Base-by-base conservation (phyloP, 1,139 yeast species). In the Scheffersomyces cryptocercus region DNA sequence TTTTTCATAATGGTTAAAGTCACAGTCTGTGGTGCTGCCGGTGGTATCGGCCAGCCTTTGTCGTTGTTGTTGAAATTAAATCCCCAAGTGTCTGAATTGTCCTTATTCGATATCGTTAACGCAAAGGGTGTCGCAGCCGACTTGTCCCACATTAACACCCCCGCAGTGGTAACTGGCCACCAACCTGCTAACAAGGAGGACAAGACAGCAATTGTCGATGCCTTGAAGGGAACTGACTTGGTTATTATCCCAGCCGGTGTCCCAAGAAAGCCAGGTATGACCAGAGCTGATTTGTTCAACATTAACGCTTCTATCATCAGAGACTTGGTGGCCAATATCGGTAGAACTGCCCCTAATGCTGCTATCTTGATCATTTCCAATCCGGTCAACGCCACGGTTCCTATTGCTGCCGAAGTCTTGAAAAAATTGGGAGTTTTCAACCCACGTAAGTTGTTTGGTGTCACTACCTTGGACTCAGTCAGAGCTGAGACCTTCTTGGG, bases 211-310 rank as follows among this genome's bases (percentile, higher is more conserved):
- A 65, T 81, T 38, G 48, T 52, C 9, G 49, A 43, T n/a, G 85
- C 89, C 0, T 70, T 85, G 49, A 64, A 61, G 34, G 82, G 76
- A 13, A 65, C 86, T 3, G 79, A 82, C 47, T 65, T 85, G 48
- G 88, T 84, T 26, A 68, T 84, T 35, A 83, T 84, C 43, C 89
- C 90, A n/a, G 90, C 90, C n/a, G 91, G 90, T 43, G 84, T 85
- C 12, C 89, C 90, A 40, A 77, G 90, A 63, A 84, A 84, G 59
- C 89, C 90, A 11, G 90, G 90, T 15, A 84, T 84, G 89, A 82
- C 89, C 28, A 75, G 91, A 60, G 88, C 85, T 49, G 90, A 85
- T 62, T 73, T 85, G 55, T 85, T 85, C 68, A 83, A 82, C 59
- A 82, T 84, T 61, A 85, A 85, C 63, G 90, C 89, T 2, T 78